Base-by-base conservation (phyloP, 2,329 filamentous ascomycete genomes). In the Ophiosphaerella korrae region DNA sequence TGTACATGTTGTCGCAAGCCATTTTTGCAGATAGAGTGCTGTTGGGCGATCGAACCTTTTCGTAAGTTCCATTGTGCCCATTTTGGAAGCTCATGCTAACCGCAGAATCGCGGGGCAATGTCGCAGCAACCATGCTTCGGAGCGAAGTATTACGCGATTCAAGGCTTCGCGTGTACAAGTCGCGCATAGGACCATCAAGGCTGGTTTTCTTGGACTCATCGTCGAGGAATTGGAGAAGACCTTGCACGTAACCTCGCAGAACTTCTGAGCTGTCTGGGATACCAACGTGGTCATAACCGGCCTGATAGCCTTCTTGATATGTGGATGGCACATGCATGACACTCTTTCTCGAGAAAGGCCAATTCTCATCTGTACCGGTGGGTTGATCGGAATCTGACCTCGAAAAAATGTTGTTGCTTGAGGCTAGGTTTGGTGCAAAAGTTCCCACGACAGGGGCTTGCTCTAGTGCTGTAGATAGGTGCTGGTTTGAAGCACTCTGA, bases 301-400 rank as follows among this genome's bases (percentile, higher is more conserved):
- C 69, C 47, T 74, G 71, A n/a, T 66, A 74, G 1, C 70, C 71
- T 45, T 74, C 70, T 46, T 74, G 71, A 32, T 70, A 74, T n/a
- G 69, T 74, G 8, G 63, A 64, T 13, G 66, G 64, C 11, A 64
- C 53, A 42, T 70, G 61, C 12, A 46, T 43, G 3, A 60, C 51
- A 8, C 56, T 50, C 37, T 64, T 67, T 16, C 54, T 49, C 11
- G 58, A 44, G 37, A 63, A 57, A 0, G 55, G 53, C 66, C 64
- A 71, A 9, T 55, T 60, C 34, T 64, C 57, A 1, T 64, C 60
- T 11, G 61, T 60, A 8, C 52, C 48, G 23, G 55, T 60, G 6
- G 45, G 58, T 34, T 65, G 64, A 6, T 55, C 50, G 9, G 60
- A 54, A 16, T 52, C 49, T 32, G 50, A 58, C 21, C 51, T 60